Conservation (phyloP, 371 early-diverging fungal genomes). For the Neoconidiobolus thromboides region DNA sequence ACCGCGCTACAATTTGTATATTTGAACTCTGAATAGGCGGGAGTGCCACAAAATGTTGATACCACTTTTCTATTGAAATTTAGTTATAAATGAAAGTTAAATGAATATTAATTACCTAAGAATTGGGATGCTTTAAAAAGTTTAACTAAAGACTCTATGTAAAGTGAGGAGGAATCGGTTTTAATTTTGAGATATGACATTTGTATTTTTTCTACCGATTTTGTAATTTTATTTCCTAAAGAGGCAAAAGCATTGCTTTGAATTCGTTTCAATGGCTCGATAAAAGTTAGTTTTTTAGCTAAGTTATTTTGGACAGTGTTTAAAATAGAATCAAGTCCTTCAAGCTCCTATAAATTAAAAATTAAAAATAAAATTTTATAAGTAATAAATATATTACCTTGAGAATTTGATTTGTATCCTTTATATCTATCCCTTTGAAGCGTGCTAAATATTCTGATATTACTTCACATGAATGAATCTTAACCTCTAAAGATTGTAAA, state of each 20-base stretch:
- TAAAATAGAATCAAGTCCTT: conserved; percentile 12
- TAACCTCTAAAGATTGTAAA: conserved; percentile 2
- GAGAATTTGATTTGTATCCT: neutral
- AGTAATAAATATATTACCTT: neutral
- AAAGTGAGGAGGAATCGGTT: conserved; percentile 12
- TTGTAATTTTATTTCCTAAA: conserved; percentile 9
- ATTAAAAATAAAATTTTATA: neutral
- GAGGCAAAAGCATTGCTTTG: neutral
- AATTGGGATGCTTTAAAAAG: conserved; percentile 15
- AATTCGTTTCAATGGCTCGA: conserved; percentile 11
- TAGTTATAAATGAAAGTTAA: neutral
- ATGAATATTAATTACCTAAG: neutral
- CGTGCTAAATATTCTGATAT: conserved; percentile 3
- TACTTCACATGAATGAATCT: conserved; percentile 4
- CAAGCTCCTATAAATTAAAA: conserved; percentile 12
- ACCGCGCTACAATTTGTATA: conserved; percentile 12
- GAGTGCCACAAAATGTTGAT: conserved; percentile 2
- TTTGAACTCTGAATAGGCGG: conserved; percentile 1
- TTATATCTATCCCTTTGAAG: neutral
- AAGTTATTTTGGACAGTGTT: conserved; percentile 13
- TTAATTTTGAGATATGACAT: conserved; percentile 7
- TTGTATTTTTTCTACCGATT: conserved; percentile 16
- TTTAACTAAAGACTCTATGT: conserved; percentile 14
- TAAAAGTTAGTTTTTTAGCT: conserved; percentile 16
- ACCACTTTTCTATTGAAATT: conserved; percentile 1